Evolutionary conservation across 2,329 filamentous ascomycete species (phyloP).

Genomic region (Elsinoe perseae): DNA sequence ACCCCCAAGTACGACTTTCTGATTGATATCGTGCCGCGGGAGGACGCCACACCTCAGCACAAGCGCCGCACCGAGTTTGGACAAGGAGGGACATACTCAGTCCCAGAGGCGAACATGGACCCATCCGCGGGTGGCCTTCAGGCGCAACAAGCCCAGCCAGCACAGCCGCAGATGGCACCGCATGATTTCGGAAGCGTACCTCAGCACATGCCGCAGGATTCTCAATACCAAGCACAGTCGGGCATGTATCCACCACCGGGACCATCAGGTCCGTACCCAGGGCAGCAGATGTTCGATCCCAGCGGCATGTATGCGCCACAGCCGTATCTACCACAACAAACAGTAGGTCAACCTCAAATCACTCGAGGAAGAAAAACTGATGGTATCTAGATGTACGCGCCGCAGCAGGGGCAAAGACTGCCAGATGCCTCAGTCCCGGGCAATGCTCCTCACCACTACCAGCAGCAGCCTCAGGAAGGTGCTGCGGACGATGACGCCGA

Average conservation of each 20-base stretch:
- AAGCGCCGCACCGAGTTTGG: slow-evolving; percentile 53
- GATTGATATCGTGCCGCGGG: slow-evolving; percentile 95
- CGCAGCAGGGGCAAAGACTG: slow-evolving; percentile 19
- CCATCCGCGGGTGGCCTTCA: slow-evolving; percentile 28
- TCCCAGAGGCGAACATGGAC: slow-evolving; percentile 44
- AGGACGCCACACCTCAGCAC: slow-evolving; percentile 79
- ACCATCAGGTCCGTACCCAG: slow-evolving; percentile 67
- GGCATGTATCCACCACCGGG: slow-evolving; percentile 77
- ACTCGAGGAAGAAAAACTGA: neutral
- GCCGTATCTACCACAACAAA: slow-evolving; percentile 73
- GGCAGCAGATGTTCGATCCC: slow-evolving; percentile 68
- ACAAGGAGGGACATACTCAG: slow-evolving; percentile 36
- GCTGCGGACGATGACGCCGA: slow-evolving; percentile 19
- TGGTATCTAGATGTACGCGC: slow-evolving; percentile 16
- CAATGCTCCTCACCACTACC: slow-evolving; percentile 19
- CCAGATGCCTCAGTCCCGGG: slow-evolving; percentile 17
- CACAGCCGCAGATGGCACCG: slow-evolving; percentile 26
- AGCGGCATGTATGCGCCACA: slow-evolving; percentile 62
- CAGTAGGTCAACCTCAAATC: slow-evolving; percentile 48
- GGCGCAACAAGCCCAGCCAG: slow-evolving; percentile 23
- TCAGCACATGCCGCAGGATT: slow-evolving; percentile 29
- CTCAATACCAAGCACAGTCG: slow-evolving; percentile 62
- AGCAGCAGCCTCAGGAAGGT: slow-evolving; percentile 10
- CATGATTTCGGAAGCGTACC: slow-evolving; percentile 29
- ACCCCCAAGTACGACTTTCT: slow-evolving; percentile 73